phyloP scores from a whole-genome alignment of 225 moss, liverwort and hornwort species.

The Physcomitrium patens region DNA sequence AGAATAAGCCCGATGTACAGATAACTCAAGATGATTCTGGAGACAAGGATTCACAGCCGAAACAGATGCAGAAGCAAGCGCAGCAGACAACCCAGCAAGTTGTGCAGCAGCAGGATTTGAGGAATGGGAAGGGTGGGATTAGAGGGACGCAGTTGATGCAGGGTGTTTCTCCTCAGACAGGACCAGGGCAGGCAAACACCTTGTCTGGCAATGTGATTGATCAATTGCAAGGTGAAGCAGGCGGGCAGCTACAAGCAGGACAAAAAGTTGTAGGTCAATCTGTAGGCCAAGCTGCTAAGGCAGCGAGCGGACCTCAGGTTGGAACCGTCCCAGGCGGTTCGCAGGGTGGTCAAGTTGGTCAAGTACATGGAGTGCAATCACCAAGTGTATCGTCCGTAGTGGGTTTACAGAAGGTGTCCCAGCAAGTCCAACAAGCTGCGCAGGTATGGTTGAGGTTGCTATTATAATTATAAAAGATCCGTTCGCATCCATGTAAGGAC shows the following conservation, averaged over 20 bases:
- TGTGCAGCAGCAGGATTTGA: constrained; percentile 34
- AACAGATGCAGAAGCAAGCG: constrained; percentile 37
- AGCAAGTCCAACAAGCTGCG: constrained; percentile 36
- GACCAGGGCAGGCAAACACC: constrained; percentile 21
- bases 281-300: constrained; percentile 38
- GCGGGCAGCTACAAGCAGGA: constrained; percentile 30
- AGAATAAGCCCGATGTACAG: constrained; percentile 30
- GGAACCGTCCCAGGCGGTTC: constrained; percentile 28
- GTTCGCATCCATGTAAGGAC: background rate
- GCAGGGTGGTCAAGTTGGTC: constrained; percentile 23
- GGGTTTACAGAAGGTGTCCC: constrained; percentile 33
- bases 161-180: constrained; percentile 18
- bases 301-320: constrained; percentile 25
- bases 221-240: constrained; percentile 33
- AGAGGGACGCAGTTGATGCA: constrained; percentile 45
- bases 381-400: constrained; percentile 23
- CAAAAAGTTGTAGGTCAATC: constrained; percentile 26
- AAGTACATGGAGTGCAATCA: constrained; percentile 26
- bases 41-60: constrained; percentile 33
- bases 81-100: constrained; percentile 33
- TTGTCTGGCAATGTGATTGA: constrained; percentile 11
- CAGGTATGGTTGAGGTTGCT: constrained; percentile 30
- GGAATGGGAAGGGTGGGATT: constrained; percentile 36
- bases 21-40: constrained; percentile 25
- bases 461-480: constrained; percentile 1